Conservation (phyloP, 2,329 filamentous ascomycete genomes). For the Penicillium concentricum region DNA sequence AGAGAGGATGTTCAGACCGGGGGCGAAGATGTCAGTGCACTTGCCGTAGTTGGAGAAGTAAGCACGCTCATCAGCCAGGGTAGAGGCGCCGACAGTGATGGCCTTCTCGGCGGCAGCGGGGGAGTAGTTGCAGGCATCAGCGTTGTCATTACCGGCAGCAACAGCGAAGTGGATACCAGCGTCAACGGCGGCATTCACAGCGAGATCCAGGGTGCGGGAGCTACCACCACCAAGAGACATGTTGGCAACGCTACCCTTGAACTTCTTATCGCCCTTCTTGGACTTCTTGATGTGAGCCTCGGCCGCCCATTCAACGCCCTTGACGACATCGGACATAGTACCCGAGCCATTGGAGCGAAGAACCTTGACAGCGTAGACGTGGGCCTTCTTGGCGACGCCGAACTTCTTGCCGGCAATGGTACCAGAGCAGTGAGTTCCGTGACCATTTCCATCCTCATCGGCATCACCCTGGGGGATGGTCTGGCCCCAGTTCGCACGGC, state of each 20-base stretch:
- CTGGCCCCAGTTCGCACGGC: constrained; percentile 93
- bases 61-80: constrained; percentile 88
- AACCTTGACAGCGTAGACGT: constrained; percentile 96
- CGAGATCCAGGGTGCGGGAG: constrained; percentile 83
- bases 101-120: constrained; percentile 89
- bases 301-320: constrained; percentile 95
- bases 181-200: constrained; percentile 89
- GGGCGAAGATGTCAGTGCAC: constrained; percentile 99
- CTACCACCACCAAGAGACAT: constrained; percentile 99
- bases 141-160: constrained; percentile 97
- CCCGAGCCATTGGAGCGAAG: constrained; percentile 95
- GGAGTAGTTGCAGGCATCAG: constrained; percentile 98
- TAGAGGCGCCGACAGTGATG: constrained; percentile 93
- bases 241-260: constrained; percentile 99
- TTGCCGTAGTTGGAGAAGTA: constrained; percentile 99
- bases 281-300: constrained; percentile 73
- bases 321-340: constrained; percentile 98
- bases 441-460: constrained; percentile 92
- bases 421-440: constrained; percentile 98
- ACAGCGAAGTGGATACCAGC: constrained; percentile 96
- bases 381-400: constrained; percentile 98
- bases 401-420: constrained; percentile 98
- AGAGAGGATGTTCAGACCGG: constrained; percentile 92
- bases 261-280: constrained; percentile 83
- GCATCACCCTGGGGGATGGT: constrained; percentile 83